phyloP scores from a whole-genome alignment of 192 early-diverging fungal species.

The Coemansia sp. region DNA sequence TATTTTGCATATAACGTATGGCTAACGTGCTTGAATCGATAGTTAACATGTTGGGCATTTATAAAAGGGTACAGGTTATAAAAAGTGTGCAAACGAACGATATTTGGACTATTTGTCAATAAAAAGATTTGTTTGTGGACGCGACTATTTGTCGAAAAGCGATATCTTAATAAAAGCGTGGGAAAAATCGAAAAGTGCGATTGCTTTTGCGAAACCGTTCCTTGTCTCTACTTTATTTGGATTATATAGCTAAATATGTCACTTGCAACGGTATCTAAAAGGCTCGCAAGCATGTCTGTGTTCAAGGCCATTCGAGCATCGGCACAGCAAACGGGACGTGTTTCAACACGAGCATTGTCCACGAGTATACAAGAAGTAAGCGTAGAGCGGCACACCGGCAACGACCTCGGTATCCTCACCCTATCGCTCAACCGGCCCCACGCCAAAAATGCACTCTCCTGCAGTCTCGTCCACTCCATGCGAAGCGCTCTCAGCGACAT shows the following conservation, averaged over 20 bases:
- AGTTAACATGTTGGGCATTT: too few relatives aligned
- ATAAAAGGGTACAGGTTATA: too few relatives aligned
- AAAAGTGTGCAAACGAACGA: too few relatives aligned
- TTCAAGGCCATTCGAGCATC: neutral
- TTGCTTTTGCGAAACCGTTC: neutral
- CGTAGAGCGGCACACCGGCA: slow-evolving; percentile 21
- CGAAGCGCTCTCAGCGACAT: slow-evolving; percentile 62
- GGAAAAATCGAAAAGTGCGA: neutral
- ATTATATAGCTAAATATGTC: neutral
- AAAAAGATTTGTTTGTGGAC: too few relatives aligned
- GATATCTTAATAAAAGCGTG: neutral
- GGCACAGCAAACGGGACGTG: neutral
- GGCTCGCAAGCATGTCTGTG: neutral
- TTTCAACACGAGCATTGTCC: neutral
- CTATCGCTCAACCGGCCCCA: slow-evolving; percentile 81
- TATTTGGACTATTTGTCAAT: too few relatives aligned
- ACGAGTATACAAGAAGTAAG: slow-evolving; percentile 13
- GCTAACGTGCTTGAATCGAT: too few relatives aligned
- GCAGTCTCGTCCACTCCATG: slow-evolving; percentile 72
- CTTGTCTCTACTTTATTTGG: neutral
- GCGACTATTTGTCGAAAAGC: too few relatives aligned
- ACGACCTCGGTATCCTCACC: slow-evolving; percentile 70
- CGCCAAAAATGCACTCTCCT: slow-evolving; percentile 88
- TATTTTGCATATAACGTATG: too few relatives aligned
- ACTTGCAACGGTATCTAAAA: neutral